These are phyloP conservation scores for Epithele typhae DNA, from an alignment of 768 basidiomycete species.

Conservation along the genomic window DNA sequence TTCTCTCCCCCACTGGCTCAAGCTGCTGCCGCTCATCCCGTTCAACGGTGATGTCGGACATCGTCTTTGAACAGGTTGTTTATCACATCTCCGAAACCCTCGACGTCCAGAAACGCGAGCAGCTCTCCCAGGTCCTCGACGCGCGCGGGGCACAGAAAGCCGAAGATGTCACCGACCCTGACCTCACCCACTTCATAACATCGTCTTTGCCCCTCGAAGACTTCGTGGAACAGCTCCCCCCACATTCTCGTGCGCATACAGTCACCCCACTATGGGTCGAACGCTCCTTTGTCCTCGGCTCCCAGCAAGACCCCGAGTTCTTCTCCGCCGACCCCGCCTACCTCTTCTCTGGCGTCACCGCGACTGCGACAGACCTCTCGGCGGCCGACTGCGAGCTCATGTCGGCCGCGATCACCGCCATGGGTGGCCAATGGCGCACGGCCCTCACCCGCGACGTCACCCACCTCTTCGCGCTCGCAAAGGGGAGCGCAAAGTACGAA, in stretches of 20 bases:
- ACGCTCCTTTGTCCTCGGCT: conserved; percentile 53
- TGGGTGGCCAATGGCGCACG: conserved; percentile 79
- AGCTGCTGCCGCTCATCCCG: too few relatives aligned
- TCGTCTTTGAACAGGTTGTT: conserved; percentile 36
- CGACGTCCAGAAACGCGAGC: conserved; percentile 32
- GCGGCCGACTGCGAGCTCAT: conserved; percentile 67
- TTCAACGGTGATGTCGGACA: conserved; percentile 9
- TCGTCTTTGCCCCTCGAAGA: conserved; percentile 54
- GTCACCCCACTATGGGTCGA: conserved; percentile 68
- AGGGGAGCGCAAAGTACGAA: conserved; percentile 40
- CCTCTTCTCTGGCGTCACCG: conserved; percentile 82
- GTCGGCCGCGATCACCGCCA: conserved; percentile 61
- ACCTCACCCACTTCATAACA: conserved; percentile 51
- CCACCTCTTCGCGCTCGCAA: conserved; percentile 67
- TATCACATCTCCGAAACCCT: conserved; percentile 52
- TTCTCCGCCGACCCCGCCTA: conserved; percentile 76
- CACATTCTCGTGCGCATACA: conserved; percentile 24
- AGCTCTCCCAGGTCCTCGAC: conserved; percentile 46
- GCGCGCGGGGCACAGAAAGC: conserved; percentile 44
- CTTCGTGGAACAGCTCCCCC: conserved; percentile 38
- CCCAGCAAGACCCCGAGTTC: conserved; percentile 51
- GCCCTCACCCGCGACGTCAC: conserved; percentile 83
- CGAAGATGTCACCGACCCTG: conserved; percentile 29
- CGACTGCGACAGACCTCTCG: conserved; percentile 65
- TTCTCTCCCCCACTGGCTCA: too few relatives aligned